Percentiles rank a stretch among this genome's conserved stretches.
Conservation (phyloP, 768 basidiomycete genomes). For the Auricularia sp. region DNA sequence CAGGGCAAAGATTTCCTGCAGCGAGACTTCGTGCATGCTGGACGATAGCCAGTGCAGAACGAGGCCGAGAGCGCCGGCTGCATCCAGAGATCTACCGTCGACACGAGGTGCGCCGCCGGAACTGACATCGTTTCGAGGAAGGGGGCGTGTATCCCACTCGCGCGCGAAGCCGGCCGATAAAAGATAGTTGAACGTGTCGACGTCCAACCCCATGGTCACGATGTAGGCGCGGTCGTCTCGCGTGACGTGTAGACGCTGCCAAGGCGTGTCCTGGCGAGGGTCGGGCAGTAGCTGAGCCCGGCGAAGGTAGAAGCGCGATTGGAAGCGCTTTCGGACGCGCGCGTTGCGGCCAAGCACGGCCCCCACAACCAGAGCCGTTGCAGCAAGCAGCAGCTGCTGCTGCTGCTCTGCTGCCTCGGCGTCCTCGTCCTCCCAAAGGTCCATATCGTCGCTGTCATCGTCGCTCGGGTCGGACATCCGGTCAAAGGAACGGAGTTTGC, state of each 20-base stretch:
- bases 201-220: slow-evolving; percentile 19
- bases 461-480: too few species aligned
- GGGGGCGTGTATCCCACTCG: slow-evolving; percentile 15
- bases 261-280: slow-evolving; percentile 25
- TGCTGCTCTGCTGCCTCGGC: too few species aligned
- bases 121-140: slow-evolving; percentile 22
- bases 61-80: slow-evolving; percentile 31
- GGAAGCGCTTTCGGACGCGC: not conserved
- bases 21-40: slow-evolving; percentile 26
- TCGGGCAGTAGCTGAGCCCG: slow-evolving; percentile 22
- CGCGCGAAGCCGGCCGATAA: slow-evolving; percentile 24
- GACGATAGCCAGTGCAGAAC: slow-evolving; percentile 32
- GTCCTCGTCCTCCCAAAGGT: too few species aligned
- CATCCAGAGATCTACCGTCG: slow-evolving; percentile 23
- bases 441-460: too few species aligned
- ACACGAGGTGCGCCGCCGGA: slow-evolving; percentile 16
- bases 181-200: slow-evolving; percentile 25
- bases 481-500: too few species aligned
- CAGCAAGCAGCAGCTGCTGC: too few species aligned
- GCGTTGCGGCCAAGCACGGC: too few species aligned
- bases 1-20: slow-evolving; percentile 34
- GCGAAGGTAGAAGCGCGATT: slow-evolving; percentile 20
- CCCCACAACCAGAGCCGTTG: too few species aligned
- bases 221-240: slow-evolving; percentile 13
- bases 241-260: slow-evolving; percentile 24